These are phyloP conservation scores for Penicilliopsis zonata DNA, from an alignment of 495 filamentous ascomycete species.

Conservation along the genomic window DNA sequence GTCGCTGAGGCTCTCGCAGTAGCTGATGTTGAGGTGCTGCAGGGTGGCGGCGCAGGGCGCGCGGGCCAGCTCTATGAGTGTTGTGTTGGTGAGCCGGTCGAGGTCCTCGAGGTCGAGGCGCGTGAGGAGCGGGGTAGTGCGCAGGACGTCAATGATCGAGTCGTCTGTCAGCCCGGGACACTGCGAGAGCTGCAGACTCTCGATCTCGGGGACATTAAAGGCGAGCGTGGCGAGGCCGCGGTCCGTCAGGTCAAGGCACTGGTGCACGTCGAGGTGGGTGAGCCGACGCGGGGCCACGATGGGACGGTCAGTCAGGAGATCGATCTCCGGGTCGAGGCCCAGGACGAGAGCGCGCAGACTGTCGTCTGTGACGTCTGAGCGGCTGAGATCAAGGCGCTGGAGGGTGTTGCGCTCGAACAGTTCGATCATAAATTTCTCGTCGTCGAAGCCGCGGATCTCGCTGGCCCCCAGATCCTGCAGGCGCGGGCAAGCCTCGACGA, in stretches of 20 bases:
- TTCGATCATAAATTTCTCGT: slow-evolving; percentile 51
- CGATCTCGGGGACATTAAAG: slow-evolving; percentile 62
- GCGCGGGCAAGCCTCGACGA: slow-evolving; percentile 59
- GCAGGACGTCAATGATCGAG: slow-evolving; percentile 58
- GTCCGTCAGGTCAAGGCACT: slow-evolving; percentile 64
- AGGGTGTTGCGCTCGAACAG: slow-evolving; percentile 72
- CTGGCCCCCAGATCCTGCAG: slow-evolving; percentile 73
- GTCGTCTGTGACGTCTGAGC: slow-evolving; percentile 62
- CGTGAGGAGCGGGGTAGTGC: slow-evolving; percentile 61
- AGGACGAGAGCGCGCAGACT: slow-evolving; percentile 59
- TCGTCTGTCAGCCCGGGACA: slow-evolving; percentile 61
- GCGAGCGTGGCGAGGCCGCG: slow-evolving; percentile 53
- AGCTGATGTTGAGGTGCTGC: slow-evolving; percentile 76
- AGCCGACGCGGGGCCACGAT: slow-evolving; percentile 69
- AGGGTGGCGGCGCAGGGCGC: slow-evolving; percentile 58
- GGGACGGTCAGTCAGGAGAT: slow-evolving; percentile 62
- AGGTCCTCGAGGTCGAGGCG: slow-evolving; percentile 89
- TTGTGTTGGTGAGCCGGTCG: slow-evolving; percentile 57
- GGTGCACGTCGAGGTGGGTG: slow-evolving; percentile 73
- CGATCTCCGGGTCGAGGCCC: slow-evolving; percentile 60
- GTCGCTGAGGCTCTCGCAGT: slow-evolving; percentile 79
- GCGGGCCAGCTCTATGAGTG: slow-evolving; percentile 60
- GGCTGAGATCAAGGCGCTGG: slow-evolving; percentile 69
- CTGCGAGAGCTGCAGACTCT: slow-evolving; percentile 70
- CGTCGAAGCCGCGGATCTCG: slow-evolving; percentile 70